A percentile compares a stretch with the other conserved stretches of the same genome.
phyloP scores from a whole-genome alignment of 1,284 basidiomycete species.

The Cutaneotrichosporon sp. region DNA sequence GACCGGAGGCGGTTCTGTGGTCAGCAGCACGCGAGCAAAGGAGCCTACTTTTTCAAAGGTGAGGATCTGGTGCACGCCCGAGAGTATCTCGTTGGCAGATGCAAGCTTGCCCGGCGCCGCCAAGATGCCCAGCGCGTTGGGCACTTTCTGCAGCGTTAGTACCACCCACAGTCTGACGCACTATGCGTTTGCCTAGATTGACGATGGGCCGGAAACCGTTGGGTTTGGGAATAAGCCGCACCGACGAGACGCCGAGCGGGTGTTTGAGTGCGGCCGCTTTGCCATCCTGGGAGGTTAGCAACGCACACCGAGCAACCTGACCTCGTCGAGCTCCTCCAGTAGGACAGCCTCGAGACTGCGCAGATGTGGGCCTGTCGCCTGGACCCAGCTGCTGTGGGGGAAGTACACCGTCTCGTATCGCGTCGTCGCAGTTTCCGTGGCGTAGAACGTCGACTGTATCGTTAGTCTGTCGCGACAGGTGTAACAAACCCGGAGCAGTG shows the following conservation, averaged over 20 bases:
- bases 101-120: slow-evolving; percentile 3
- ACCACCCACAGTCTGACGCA: slow-evolving; percentile 17
- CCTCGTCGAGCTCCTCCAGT: slow-evolving; percentile 38
- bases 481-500: slow-evolving; percentile 63
- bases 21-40: not conserved
- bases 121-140: slow-evolving; percentile 12
- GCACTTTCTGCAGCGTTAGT: slow-evolving; percentile 10
- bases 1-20: slow-evolving; percentile 59
- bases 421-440: slow-evolving; percentile 84
- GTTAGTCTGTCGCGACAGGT: slow-evolving; percentile 10
- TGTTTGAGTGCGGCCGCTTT: slow-evolving; percentile 9
- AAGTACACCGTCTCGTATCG: slow-evolving; percentile 87
- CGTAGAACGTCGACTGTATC: slow-evolving; percentile 79
- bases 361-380: slow-evolving; percentile 72
- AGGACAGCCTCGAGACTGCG: slow-evolving; percentile 55
- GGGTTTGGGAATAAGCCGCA: slow-evolving; percentile 88
- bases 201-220: slow-evolving; percentile 91
- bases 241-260: slow-evolving; percentile 51
- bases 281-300: not conserved
- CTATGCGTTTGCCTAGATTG: slow-evolving; percentile 68
- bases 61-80: slow-evolving; percentile 74
- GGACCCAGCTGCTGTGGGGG: slow-evolving; percentile 89
- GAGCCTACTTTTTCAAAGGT: slow-evolving; percentile 70
- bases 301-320: slow-evolving; percentile 13
- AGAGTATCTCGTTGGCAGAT: slow-evolving; percentile 66